These are phyloP conservation scores for Cnidoscolus chayamansa DNA, from an alignment of 441 rosid species.

Conservation along the genomic window DNA sequence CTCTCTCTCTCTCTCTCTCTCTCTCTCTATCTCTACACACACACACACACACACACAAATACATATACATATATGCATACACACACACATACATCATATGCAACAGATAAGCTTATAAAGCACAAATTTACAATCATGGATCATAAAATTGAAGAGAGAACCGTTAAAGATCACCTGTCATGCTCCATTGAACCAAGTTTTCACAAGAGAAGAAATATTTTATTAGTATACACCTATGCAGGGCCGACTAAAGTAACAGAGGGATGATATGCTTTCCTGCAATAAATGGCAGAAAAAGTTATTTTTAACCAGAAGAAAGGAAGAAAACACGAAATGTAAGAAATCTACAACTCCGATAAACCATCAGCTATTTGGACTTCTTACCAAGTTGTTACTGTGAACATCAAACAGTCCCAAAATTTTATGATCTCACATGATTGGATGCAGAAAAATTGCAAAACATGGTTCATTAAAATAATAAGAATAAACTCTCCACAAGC, in stretches of 20 bases:
- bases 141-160: background rate
- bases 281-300: background rate
- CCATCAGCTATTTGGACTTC: background rate
- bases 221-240: background rate
- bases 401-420: background rate
- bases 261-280: background rate
- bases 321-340: background rate
- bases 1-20: background rate
- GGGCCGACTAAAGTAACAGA: background rate
- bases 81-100: background rate
- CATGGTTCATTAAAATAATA: background rate
- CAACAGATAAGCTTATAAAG: background rate
- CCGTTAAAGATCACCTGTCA: conserved; percentile 5
- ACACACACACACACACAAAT: no score
- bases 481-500: background rate
- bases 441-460: background rate
- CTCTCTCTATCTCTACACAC: no score
- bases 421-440: background rate
- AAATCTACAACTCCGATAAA: background rate
- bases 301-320: background rate
- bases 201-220: background rate
- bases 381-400: background rate
- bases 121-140: background rate
- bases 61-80: no score
- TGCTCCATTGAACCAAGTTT: conserved; percentile 14